Conservation (phyloP, 192 early-diverging fungal species). For the Backusella macrospora region DNA sequence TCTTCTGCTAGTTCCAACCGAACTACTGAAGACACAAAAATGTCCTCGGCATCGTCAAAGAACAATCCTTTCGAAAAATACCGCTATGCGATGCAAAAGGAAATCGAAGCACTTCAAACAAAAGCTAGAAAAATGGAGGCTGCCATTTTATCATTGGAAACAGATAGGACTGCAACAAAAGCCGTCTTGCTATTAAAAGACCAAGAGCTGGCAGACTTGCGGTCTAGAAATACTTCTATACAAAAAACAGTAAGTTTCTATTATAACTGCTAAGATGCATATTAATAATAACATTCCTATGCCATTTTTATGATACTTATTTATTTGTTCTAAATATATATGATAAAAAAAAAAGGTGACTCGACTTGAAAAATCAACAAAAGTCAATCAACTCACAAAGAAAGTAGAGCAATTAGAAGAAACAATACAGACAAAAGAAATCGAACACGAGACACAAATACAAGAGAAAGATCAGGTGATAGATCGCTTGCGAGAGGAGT, state of each 20-base stretch:
- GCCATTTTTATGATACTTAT: not conserved
- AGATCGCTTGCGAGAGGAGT: not conserved
- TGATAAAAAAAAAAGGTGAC: not conserved
- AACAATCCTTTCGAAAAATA: slow-evolving; percentile 28
- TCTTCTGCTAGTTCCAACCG: slow-evolving; percentile 20
- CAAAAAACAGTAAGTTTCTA: slow-evolving; percentile 27
- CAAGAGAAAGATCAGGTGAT: slow-evolving; percentile 5
- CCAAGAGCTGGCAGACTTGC: slow-evolving; percentile 22
- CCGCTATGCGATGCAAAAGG: slow-evolving; percentile 26
- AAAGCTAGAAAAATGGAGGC: slow-evolving; percentile 29
- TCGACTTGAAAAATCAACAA: slow-evolving; percentile 25
- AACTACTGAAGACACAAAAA: slow-evolving; percentile 14
- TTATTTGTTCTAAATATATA: not conserved
- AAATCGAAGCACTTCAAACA: slow-evolving; percentile 27
- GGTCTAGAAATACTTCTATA: slow-evolving; percentile 17
- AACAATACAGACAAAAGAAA: not conserved
- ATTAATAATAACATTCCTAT: slow-evolving; percentile 7
- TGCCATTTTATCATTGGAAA: slow-evolving; percentile 7
- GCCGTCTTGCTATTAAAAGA: slow-evolving; percentile 13
- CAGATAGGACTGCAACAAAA: slow-evolving; percentile 19
- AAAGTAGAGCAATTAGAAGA: slow-evolving; percentile 24
- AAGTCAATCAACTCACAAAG: slow-evolving; percentile 20
- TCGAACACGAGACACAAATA: not conserved
- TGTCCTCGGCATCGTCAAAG: not conserved
- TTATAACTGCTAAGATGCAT: not conserved